Conservation (phyloP, 2,329 filamentous ascomycete genomes). For the Aspergillus clavatus region DNA sequence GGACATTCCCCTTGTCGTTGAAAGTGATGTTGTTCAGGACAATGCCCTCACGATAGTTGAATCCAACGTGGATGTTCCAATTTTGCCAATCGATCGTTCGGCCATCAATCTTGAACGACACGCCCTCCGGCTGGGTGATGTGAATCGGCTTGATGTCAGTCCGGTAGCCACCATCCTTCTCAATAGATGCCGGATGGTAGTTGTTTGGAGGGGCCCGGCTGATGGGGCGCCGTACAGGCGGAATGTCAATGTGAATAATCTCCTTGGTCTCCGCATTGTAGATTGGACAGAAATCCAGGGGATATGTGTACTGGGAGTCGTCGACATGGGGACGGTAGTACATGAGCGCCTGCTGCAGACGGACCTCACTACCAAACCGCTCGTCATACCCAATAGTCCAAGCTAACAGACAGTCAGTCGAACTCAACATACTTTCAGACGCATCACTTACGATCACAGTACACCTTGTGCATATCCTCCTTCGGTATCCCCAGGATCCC, state of each 20-base stretch:
- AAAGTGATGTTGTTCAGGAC: constrained; percentile 86
- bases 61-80: constrained; percentile 88
- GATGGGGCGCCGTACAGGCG: constrained; percentile 68
- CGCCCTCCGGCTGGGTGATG: constrained; percentile 82
- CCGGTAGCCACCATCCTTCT: constrained; percentile 69
- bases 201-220: constrained; percentile 69
- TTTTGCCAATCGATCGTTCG: constrained; percentile 82
- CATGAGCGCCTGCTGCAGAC: constrained; percentile 90
- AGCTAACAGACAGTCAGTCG: constrained; percentile 41
- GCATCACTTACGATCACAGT: constrained; percentile 68
- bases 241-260: constrained; percentile 80
- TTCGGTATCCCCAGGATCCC: constrained; percentile 72
- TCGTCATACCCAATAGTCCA: constrained; percentile 97
- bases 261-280: constrained; percentile 74
- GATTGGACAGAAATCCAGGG: constrained; percentile 90
- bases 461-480: constrained; percentile 90
- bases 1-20: constrained; percentile 72
- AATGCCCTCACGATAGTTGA: constrained; percentile 91
- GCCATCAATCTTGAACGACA: constrained; percentile 75
- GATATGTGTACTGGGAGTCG: constrained; percentile 85
- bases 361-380: constrained; percentile 70
- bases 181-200: constrained; percentile 70
- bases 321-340: constrained; percentile 85
- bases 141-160: constrained; percentile 79
- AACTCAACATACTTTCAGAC: background rate